Base-by-base conservation (phyloP, 345 rosid genomes). In the Jatropha curcas region DNA sequence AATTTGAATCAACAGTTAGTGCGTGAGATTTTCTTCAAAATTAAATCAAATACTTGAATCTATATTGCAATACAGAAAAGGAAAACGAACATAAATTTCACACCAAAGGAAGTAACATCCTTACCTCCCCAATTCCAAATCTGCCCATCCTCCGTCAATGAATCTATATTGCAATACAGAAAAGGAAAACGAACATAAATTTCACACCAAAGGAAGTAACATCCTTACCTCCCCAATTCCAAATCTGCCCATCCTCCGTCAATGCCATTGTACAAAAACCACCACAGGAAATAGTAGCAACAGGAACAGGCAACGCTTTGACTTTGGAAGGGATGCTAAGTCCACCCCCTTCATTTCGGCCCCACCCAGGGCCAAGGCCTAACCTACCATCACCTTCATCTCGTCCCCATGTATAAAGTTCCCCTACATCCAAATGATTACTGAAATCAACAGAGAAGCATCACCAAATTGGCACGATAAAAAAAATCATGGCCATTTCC, bases 51-150 rank as follows among this genome's bases (percentile, higher is more conserved):
- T 28, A 5, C 19, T 7, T 8, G 24, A 16, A 51, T 53, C 60
- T 30, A 67, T 27, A 31, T 52, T 30, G 61, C 8, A 34, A 30
- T 6, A 68, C 16, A 28, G 30, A 71, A 61, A n/a, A 13, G 13
- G 77, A 33, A 20, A 74, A 10, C 33, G 55, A 45, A 76, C 55
- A 56, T 16, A 13, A 2, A 46, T 1, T 13, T 50, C 35, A 17
- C 1, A 24, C 31, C 56, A 68, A 55, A 11, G 60, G 6, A 30
- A 59, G 28, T 7, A 37, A 33, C 46, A 67, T 0, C 24, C 67
- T 30, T 77, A 90, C 95, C 98, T 81, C 98, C 98, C 97, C 97
- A 92, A 62, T 90, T 94, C 97, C 98, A 92, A 39, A 92, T 82
- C 65, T 90, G 81, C n/a, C 96, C 97, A 46, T 88, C 89, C 82